Evolutionary conservation across 768 basidiomycete species (phyloP), one percentile per base, ranked within the genome.

Genomic region (Tricholoma saponaceum): DNA sequence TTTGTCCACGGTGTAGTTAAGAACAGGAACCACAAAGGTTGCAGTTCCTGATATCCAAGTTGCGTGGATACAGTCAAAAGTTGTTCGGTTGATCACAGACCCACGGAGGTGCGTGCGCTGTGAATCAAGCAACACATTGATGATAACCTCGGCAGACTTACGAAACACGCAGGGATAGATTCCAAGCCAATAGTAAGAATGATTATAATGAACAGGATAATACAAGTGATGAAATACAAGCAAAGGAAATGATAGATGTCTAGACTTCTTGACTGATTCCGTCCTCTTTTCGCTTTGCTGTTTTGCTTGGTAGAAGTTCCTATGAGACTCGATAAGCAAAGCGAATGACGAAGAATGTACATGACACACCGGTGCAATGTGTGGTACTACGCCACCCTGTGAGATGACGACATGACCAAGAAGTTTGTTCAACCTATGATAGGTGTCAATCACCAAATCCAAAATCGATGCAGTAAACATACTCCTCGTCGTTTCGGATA

Each of bases 401-500:
- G 87, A 89, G 75, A 92, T 92, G 66, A 89, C 85, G 61, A 92
- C 90, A 59, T 85, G 79, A 26, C 89, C 89, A 55, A 92, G 83
- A 55, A 92, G 85, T 70, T 83, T 87, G 77, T 87, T 86, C 69
- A 90, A 69, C 72, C 82, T 83, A 46, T 0, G 52, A 51, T 51
- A 32, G 35, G 35, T 37, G 9, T 30, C 20, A 35, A 46, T 44
- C 22, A 44, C 59, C 30, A 2, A 4, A 58, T n/a, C 41, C 28
- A 47, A 53, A 50, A 2, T 18, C 13, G 26, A 25, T 13, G 1
- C 25, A 28, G 53, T 18, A 35, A 23, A 28, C 71, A 8, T 55
- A 87, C 87, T 89, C 92, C 70, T 94, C 92, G 58, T 92, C 91
- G 72, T 94, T 92, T 64, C 93, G 83, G 73, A 95, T 92, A 62